Evolutionary conservation across 257 asterid species (phyloP), one percentile per base, ranked within the genome.

Genomic region (Solanum chmielewskii): DNA sequence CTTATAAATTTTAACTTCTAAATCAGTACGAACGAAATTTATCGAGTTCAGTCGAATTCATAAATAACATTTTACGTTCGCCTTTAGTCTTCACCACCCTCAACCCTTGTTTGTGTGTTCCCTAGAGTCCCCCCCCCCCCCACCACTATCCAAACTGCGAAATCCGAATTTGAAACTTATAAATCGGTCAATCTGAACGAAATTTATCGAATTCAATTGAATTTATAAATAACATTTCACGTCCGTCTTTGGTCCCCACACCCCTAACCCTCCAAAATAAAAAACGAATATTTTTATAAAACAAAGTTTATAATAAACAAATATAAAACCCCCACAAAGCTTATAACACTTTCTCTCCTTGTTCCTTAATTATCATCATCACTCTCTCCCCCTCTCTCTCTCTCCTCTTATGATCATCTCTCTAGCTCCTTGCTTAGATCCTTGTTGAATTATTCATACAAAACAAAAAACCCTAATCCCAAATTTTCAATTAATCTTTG

Each of bases 361-460:
- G 27, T 84, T 62, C 39, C 44, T 62, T 84, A 84, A 21, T 84
- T 42, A 29, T 68, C 81, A 66, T 62, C 87, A 81, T 84, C 81
- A 60, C 78, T 64, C 85, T 74, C 85, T 2, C n/a, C 7, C 59
- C 62, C 25, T 60, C 18, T 20, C 69, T 66, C 25, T 84, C 74
- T 15, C 62, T 45, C 60, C 56, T 39, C 41, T 60, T 44, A 35
- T 83, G 70, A 69, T 85, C 44, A 47, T 59, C 77, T 89, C 29
- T 83, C 44, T 77, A 47, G 86, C 12, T 85, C 71, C 37, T 39
- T 12, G 52, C 69, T 60, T 86, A 33, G 86, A 86, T 90, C 87
- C 83, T 83, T 75, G 77, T 90, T 90, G 85, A 70, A 18, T 85
- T 90, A 83, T 83, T 88, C 86, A 84, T 66, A 64, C 83, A 70